These are phyloP conservation scores for Xerocomellus chrysenteron DNA, from an alignment of 768 basidiomycete genomes.

Conservation along the genomic window DNA sequence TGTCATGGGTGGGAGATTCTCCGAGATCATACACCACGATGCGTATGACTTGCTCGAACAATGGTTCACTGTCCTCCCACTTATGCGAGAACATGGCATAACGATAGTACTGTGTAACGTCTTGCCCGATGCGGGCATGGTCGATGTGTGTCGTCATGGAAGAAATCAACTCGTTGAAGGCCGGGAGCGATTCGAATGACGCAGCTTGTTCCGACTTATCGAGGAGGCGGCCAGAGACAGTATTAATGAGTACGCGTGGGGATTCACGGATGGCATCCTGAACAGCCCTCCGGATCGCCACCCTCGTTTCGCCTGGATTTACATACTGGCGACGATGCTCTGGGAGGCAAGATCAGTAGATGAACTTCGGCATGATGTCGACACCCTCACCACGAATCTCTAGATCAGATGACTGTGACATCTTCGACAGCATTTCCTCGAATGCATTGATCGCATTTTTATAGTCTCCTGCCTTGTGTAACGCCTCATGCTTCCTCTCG, in stretches of 20 bases:
- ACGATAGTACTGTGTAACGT: not conserved
- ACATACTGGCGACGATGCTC: too few relatives aligned
- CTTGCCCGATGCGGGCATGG: not conserved
- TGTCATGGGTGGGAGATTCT: not conserved
- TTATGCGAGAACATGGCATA: conserved; percentile 5
- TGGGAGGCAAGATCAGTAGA: too few relatives aligned
- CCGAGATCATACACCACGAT: conserved; percentile 1
- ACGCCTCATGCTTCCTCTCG: not conserved
- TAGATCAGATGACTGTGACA: not conserved
- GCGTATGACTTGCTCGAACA: not conserved
- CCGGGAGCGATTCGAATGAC: not conserved
- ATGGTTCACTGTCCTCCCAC: conserved; percentile 3
- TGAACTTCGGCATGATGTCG: too few relatives aligned
- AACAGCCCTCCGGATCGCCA: too few relatives aligned
- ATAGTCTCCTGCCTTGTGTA: not conserved
- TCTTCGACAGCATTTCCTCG: not conserved
- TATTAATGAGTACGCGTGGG: not conserved
- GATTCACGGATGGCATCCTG: not conserved
- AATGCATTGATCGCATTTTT: not conserved
- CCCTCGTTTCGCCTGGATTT: too few relatives aligned
- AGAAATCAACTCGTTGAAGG: not conserved
- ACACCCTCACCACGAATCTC: not conserved
- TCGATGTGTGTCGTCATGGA: not conserved
- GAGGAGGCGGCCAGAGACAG: not conserved
- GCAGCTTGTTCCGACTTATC: not conserved